Evolutionary conservation across 495 filamentous ascomycete genomes (phyloP), one percentile per base, ranked within the genome.

Genomic region (Aspergillus bertholletiae): DNA sequence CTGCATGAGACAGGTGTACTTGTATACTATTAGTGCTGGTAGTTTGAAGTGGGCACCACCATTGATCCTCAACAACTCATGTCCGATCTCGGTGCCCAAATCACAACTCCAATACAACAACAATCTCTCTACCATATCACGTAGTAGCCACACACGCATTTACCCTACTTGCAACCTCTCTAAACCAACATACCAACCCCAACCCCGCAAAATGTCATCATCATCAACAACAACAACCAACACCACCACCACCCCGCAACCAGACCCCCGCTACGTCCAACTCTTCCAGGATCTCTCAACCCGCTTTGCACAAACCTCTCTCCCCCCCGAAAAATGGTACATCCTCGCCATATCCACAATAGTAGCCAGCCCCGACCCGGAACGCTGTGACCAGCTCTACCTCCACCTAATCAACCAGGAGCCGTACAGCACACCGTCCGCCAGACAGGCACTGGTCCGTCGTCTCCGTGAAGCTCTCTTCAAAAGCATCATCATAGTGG

Each of bases 271-370:
- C n/a, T n/a, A n/a, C n/a, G n/a, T n/a, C n/a, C n/a, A n/a, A n/a
- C n/a, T 86, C 30, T 82, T 86, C 71, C 57, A 75, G 40, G 62
- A 66, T 27, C 66, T 84, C 3, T 77, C 84, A 61, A 53, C 75
- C 48, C 73, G 72, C 49, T 83, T 84, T 60, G 77, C 26, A 61
- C 68, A 1, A 73, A 73, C 6, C 72, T 74, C 23, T 69, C 60
- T 17, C 61, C 82, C 13, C 78, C 79, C 24, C 57, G 57, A 82
- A 35, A 77, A 78, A 69, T 86, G 83, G 82, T 80, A 82, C 51
- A 72, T 86, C 23, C 68, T 83, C 4, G 77, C 76, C 7, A 64
- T 70, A 4, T 51, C 77, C n/a, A 73, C 75, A 0, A 58, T 81
- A 34, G 70, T 68, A 24, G 75, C 73, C 18, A 66, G 74, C 24